phyloP scores from a whole-genome alignment of 1,139 yeast species.

The Pichia sp. region DNA sequence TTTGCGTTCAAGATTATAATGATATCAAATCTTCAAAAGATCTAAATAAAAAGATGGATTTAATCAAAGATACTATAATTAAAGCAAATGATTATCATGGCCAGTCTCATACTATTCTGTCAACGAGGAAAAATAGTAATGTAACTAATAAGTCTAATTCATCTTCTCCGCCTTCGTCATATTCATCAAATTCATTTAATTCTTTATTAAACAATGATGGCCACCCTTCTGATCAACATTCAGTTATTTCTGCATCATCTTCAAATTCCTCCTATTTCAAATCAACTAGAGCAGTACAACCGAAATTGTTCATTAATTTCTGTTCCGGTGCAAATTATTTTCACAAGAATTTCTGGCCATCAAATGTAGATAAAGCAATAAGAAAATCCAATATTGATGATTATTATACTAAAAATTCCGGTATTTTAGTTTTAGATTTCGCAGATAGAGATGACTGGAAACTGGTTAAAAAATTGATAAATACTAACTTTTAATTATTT shows the following conservation, averaged over 20 bases:
- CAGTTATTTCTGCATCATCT: neutral
- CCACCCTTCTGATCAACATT: neutral
- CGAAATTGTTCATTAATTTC: slow-evolving; percentile 64
- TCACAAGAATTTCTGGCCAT: slow-evolving; percentile 72
- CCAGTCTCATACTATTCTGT: too few species aligned
- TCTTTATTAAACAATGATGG: too few species aligned
- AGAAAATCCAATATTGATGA: slow-evolving; percentile 41
- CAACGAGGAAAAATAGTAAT: too few species aligned
- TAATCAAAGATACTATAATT: slow-evolving; percentile 51
- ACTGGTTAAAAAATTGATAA: slow-evolving; percentile 45
- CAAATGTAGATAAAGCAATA: slow-evolving; percentile 53
- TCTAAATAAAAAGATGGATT: slow-evolving; percentile 50
- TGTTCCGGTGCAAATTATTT: slow-evolving; percentile 73
- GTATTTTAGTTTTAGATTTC: slow-evolving; percentile 61
- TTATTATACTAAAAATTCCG: slow-evolving; percentile 47
- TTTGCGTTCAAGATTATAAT: slow-evolving; percentile 71
- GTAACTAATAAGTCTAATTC: too few species aligned
- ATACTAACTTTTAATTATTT: slow-evolving; percentile 40
- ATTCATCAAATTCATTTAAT: neutral
- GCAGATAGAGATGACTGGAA: slow-evolving; percentile 61
- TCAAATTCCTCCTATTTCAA: neutral
- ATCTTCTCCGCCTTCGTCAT: neutral
- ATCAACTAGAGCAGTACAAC: slow-evolving; percentile 12
- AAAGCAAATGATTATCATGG: slow-evolving; percentile 35
- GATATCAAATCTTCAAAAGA: slow-evolving; percentile 52